Evolutionary conservation across 805 yeast genomes (phyloP), one percentile per base, ranked within the genome.

Genomic region (Pichia sporocuriosa): DNA sequence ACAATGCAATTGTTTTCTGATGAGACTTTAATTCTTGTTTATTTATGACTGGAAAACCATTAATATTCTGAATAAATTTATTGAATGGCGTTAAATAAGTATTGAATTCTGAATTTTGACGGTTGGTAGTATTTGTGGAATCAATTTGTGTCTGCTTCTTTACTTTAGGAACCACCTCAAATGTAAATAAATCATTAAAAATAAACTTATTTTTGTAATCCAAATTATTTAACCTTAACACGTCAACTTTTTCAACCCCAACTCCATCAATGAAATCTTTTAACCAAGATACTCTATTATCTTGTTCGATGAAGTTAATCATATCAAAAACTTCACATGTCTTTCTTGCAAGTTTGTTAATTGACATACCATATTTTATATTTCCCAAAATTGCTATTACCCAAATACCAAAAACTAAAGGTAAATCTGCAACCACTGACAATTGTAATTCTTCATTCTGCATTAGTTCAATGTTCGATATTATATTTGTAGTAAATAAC

Each of bases 391-490:
- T 68, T 48, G 84, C 89, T 35, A 83, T 69, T 3, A 81, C 47
- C 58, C 77, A 72, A n/a, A 81, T 64, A 1, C 93, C 93, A 56
- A 83, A 81, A 1, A 83, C 59, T 11, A 83, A 55, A 0, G 95
- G 95, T 22, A 84, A 55, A 55, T 84, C 93, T 12, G 75, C 67
- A 1, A 81, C 75, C 11, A 56, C 47, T 11, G 63, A 59, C 12
- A 62, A 42, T 20, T 52, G 56, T 9, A 62, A 42, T 42, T 67
- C 68, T 21, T 45, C 38, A 5, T 53, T 55, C 44, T 59, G 67
- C n/a, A 67, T 44, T 1, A 40, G 28, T 12, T 56, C 49, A 17
- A 70, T 46, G 32, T 56, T 56, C 13, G 50, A 54, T 9, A 60
- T 50, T 30, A 68, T 52, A 6, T 65, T 67, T 19, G 52, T 56